Evolutionary conservation across 164 flowering plant genomes (phyloP), one percentile per base, ranked within the genome.

Genomic region (Protea cynaroides): DNA sequence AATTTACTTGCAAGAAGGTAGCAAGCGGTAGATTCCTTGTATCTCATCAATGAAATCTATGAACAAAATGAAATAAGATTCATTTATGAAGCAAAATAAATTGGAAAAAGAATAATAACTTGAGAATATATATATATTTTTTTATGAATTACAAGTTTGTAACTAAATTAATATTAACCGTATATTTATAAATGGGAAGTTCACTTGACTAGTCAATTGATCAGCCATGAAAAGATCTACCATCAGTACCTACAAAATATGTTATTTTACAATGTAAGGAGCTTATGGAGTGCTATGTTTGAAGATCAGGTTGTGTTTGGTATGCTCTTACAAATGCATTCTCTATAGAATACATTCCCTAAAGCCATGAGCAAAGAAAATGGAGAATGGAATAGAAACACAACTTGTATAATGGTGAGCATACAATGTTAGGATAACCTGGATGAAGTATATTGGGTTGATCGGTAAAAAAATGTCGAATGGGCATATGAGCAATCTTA

Each of bases 191-290:
- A 13, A 38, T 5, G 23, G 40, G 44, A 43, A 54, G 29, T 22
- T 66, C 69, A 95, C 99, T 97, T 95, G 99, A 76, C 99, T 95
- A 66, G 97, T 90, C 15, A 95, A 86, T 68, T 95, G 99, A 76
- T 95, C 99, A 67, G 98, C 99, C 98, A 95, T 86, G 82, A 92
- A 92, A 72, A 88, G 88, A 58, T 95, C 99, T 11, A 92, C 97
- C 88, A 95, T 69, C 76, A 92, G 56, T 65, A 92, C 99, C 99
- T 94, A 82, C 65, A 73, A 29, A 29, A 68, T 59, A 12, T 4
- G 37, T 37, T 21, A 29, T 25, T n/a, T 34, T 38, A 11, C n/a
- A 19, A 25, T 8, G 24, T 61, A 53, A 8, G 23, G 22, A 6
- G 9, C 37, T 10, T 37, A 49, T 34, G 8, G 17, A 44, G 19